phyloP scores from a whole-genome alignment of 331 rosid genomes.

The Pyracantha coccinea region DNA sequence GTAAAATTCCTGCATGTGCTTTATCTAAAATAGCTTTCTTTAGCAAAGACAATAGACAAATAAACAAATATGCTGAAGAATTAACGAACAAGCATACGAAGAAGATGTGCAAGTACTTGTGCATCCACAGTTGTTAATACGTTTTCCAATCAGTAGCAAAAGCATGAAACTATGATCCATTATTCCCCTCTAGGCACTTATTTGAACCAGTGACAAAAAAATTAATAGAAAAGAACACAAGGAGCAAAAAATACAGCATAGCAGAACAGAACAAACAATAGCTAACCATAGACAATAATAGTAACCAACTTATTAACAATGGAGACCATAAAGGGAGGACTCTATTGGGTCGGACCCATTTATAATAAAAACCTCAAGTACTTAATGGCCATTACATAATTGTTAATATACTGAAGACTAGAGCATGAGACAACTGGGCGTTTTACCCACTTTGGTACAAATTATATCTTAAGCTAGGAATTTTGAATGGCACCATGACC shows the following conservation, averaged over 20 bases:
- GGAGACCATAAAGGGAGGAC: not conserved
- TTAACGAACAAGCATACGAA: not conserved
- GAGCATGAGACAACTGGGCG: not conserved
- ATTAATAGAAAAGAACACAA: not conserved
- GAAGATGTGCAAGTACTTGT: not conserved
- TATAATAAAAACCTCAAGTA: not conserved
- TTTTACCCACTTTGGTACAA: not conserved
- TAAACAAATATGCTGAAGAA: not conserved
- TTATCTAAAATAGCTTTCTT: not conserved
- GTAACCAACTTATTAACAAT: not conserved
- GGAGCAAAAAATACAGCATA: not conserved
- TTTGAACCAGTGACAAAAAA: not conserved
- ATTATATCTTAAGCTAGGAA: not conserved
- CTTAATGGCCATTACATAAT: not conserved
- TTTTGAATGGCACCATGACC: constrained; percentile 15
- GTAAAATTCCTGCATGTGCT: not conserved
- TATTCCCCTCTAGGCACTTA: not conserved
- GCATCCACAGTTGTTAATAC: not conserved
- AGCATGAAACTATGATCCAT: not conserved
- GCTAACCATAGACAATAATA: not conserved
- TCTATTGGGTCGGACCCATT: not conserved
- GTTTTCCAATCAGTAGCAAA: not conserved
- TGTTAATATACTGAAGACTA: not conserved
- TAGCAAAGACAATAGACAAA: not conserved
- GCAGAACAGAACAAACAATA: not conserved